Evolutionary conservation across 495 filamentous ascomycete genomes (phyloP).

Genomic region (Penicillium waksmanii): DNA sequence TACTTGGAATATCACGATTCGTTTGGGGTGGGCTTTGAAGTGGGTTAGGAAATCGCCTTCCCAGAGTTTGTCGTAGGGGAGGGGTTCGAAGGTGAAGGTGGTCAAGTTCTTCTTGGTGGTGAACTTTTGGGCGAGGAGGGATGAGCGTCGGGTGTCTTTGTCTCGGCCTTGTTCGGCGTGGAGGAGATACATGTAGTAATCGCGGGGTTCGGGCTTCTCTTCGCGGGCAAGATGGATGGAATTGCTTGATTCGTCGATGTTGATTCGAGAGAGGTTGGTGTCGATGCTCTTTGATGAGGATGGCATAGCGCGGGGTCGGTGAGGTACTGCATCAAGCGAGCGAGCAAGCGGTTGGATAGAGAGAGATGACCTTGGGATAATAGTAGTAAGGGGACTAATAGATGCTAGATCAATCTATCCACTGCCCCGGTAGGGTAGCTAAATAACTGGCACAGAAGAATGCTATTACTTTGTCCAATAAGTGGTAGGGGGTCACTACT

Average conservation of each 20-base stretch:
- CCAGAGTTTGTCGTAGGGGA: neutral
- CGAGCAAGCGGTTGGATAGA: no score
- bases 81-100: neutral
- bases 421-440: no score
- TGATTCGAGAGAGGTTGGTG: neutral
- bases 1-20: neutral
- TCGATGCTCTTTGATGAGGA: neutral
- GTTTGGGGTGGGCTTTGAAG: neutral
- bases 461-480: no score
- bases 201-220: neutral
- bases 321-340: neutral
- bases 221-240: neutral
- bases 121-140: neutral
- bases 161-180: constrained; percentile 3
- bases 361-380: neutral
- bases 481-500: no score
- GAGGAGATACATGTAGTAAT: constrained; percentile 6
- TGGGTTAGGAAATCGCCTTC: neutral
- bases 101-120: neutral
- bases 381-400: neutral
- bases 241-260: neutral
- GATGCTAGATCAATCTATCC: no score
- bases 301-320: neutral
- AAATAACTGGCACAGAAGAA: neutral
- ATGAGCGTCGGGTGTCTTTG: neutral